A percentile compares a stretch with the other conserved stretches of the same genome.
Conservation (phyloP, 2,329 filamentous ascomycete genomes). For the Diaporthe sp. region DNA sequence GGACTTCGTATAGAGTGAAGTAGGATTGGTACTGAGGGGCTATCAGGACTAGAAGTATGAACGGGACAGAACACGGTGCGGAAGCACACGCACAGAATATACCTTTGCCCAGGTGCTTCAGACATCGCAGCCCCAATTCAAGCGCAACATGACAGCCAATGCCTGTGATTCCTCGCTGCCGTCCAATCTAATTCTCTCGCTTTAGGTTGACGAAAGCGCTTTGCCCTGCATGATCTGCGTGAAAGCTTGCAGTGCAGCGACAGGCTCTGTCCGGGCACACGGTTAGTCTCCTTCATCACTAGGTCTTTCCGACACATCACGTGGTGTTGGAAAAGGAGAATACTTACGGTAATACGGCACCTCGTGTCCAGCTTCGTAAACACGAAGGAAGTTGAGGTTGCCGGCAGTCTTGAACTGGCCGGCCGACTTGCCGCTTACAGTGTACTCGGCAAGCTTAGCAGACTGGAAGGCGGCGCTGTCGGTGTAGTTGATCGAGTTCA, state of each 20-base stretch:
- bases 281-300: neutral
- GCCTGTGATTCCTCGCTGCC: neutral
- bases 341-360: constrained; percentile 40
- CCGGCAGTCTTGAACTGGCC: constrained; percentile 64
- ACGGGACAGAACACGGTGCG: neutral
- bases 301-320: neutral
- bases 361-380: constrained; percentile 44
- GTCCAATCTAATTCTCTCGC: too few relatives aligned
- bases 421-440: constrained; percentile 58
- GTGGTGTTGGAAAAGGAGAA: neutral
- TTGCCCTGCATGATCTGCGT: constrained; percentile 37
- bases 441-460: constrained; percentile 56
- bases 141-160: neutral
- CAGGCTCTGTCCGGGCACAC: constrained; percentile 23
- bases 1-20: neutral
- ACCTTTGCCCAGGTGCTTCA: neutral
- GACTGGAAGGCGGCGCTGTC: constrained; percentile 55
- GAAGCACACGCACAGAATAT: neutral
- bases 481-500: constrained; percentile 59
- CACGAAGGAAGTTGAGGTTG: constrained; percentile 63
- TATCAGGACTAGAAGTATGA: neutral
- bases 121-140: neutral
- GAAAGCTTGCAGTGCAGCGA: constrained; percentile 38
- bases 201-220: constrained; percentile 34
- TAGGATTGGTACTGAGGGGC: neutral